phyloP scores from a whole-genome alignment of 768 basidiomycete species.

The Phaeotremella skinneri region DNA sequence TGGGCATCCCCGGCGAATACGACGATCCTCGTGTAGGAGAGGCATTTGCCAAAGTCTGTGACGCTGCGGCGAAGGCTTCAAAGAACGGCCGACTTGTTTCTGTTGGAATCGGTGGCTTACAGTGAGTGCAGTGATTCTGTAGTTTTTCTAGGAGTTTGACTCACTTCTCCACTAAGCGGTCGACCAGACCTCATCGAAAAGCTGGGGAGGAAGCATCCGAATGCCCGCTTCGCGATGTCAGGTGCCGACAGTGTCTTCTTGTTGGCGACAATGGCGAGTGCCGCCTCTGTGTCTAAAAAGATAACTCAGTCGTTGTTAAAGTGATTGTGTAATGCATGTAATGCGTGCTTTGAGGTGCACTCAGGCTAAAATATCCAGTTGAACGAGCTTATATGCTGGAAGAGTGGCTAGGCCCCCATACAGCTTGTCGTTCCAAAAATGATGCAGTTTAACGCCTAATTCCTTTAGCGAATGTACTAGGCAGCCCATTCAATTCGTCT shows the following conservation, averaged over 20 bases:
- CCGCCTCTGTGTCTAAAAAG: too few species aligned
- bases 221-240: slow-evolving; percentile 33
- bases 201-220: slow-evolving; percentile 18
- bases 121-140: slow-evolving; percentile 15
- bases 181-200: slow-evolving; percentile 38
- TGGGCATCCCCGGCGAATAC: slow-evolving; percentile 41
- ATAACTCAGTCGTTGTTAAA: too few species aligned
- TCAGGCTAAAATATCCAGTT: too few species aligned
- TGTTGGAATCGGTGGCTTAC: slow-evolving; percentile 37
- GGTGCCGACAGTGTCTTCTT: slow-evolving; percentile 33
- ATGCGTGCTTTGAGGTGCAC: too few species aligned
- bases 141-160: neutral
- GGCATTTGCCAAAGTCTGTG: slow-evolving; percentile 24
- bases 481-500: too few species aligned
- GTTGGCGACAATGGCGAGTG: slow-evolving; percentile 26
- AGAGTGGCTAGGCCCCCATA: too few species aligned
- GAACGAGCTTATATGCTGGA: too few species aligned
- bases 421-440: too few species aligned
- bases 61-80: slow-evolving; percentile 28
- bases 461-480: too few species aligned
- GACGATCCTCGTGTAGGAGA: slow-evolving; percentile 23
- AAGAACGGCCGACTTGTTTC: slow-evolving; percentile 20
- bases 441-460: too few species aligned
- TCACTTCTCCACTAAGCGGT: slow-evolving; percentile 7
- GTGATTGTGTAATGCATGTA: too few species aligned